Percentiles rank a stretch among this genome's conserved stretches.
Conservation (phyloP, 2,329 filamentous ascomycete genomes). For the Xylariomycetidae sp. region DNA sequence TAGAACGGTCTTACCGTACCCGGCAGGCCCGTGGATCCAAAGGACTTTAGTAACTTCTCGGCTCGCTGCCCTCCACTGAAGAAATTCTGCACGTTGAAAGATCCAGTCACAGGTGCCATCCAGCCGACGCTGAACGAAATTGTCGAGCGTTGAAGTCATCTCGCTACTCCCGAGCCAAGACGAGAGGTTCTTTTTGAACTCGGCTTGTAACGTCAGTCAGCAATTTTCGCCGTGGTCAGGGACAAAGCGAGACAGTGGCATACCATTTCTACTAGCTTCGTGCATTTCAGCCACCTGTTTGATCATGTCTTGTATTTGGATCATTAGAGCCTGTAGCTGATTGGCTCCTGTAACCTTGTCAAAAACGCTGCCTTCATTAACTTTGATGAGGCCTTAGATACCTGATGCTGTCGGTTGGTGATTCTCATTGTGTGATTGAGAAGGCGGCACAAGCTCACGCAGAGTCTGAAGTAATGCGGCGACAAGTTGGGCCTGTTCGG, state of each 20-base stretch:
- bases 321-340: too few species aligned
- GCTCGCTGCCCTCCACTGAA: conserved; percentile 14
- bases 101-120: conserved; percentile 25
- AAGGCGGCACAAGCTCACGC: too few species aligned
- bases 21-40: conserved; percentile 28
- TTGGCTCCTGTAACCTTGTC: too few species aligned
- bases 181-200: neutral
- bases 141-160: conserved; percentile 9
- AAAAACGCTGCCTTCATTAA: too few species aligned
- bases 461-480: neutral
- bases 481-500: neutral
- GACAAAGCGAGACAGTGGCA: neutral
- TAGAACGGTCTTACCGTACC: conserved; percentile 31
- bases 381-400: too few species aligned
- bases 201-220: neutral
- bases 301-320: too few species aligned
- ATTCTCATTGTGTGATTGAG: too few species aligned
- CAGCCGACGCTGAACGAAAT: conserved; percentile 14
- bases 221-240: too few species aligned
- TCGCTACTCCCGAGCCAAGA: conserved; percentile 1
- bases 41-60: conserved; percentile 12
- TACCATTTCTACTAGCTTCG: neutral
- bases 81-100: conserved; percentile 8
- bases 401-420: too few species aligned
- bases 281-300: too few species aligned